Percentiles rank a stretch among this genome's conserved stretches.
Conservation (phyloP, 2,329 filamentous ascomycete species). For the Epichloe elymi region DNA sequence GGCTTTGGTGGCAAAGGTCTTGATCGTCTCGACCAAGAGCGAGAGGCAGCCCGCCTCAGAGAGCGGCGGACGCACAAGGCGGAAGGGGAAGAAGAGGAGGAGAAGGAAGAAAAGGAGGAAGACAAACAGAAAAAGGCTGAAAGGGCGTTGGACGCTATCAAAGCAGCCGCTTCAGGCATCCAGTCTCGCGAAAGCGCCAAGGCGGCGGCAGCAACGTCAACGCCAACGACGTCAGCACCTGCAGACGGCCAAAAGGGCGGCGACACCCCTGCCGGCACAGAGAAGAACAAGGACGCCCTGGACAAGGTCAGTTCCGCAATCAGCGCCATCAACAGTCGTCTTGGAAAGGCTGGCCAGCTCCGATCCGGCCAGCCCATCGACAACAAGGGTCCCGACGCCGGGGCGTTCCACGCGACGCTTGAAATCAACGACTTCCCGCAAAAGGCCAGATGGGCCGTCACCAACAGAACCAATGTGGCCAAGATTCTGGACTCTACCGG, state of each 20-base stretch:
- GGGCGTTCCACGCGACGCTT: conserved; percentile 89
- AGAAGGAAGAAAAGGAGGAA: conserved; percentile 66
- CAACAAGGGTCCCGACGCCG: conserved; percentile 95
- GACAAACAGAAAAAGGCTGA: conserved; percentile 60
- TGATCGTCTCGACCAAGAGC: conserved; percentile 80
- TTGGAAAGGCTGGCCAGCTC: conserved; percentile 80
- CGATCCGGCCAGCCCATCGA: conserved; percentile 90
- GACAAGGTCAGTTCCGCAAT: conserved; percentile 86
- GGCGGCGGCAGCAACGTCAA: conserved; percentile 13
- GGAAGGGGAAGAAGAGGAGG: conserved; percentile 72
- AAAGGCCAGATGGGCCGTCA: conserved; percentile 96
- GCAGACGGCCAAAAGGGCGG: conserved; percentile 23
- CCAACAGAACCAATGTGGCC: conserved; percentile 93
- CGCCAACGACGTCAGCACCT: conserved; percentile 16
- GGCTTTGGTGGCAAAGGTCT: conserved; percentile 94
- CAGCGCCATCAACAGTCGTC: conserved; percentile 76
- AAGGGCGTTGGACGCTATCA: conserved; percentile 51
- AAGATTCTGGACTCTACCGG: conserved; percentile 94
- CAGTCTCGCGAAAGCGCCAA: conserved; percentile 38
- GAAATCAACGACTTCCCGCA: conserved; percentile 99
- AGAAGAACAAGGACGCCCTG: conserved; percentile 53
- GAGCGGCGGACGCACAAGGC: conserved; percentile 85
- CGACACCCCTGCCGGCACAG: conserved; percentile 42
- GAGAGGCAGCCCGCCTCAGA: conserved; percentile 72
- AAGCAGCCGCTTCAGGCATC: conserved; percentile 46